Evolutionary conservation across 1,284 basidiomycete genomes (phyloP).

Genomic region (Crepidotus sp.): DNA sequence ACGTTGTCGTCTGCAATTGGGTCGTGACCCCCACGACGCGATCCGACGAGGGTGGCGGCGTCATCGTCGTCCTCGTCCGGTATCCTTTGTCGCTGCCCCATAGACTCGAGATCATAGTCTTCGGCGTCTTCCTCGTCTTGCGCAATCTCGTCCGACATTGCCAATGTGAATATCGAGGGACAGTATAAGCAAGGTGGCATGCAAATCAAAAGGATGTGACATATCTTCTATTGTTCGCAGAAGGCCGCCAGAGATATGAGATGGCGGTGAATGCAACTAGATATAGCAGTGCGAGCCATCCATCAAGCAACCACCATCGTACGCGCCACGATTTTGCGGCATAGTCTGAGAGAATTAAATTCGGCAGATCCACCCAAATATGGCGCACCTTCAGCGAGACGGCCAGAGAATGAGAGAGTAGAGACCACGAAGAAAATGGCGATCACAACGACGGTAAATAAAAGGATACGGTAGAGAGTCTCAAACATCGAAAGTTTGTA

Average conservation of each 20-base stretch:
- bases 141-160: conserved; percentile 79
- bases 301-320: conserved; percentile 95
- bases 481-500: conserved; percentile 86
- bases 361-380: background rate
- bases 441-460: conserved; percentile 78
- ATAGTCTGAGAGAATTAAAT: conserved; percentile 52
- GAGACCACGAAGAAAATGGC: conserved; percentile 89
- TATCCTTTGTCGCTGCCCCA: conserved; percentile 44
- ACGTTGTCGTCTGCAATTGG: conserved; percentile 60
- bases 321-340: conserved; percentile 89
- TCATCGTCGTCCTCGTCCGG: conserved; percentile 60
- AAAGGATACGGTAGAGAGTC: conserved; percentile 79
- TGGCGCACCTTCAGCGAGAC: conserved; percentile 72
- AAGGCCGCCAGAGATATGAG: conserved; percentile 90
- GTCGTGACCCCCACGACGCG: conserved; percentile 37
- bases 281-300: conserved; percentile 87
- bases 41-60: conserved; percentile 57
- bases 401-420: conserved; percentile 83
- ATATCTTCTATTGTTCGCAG: conserved; percentile 85
- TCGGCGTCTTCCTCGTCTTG: conserved; percentile 90
- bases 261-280: conserved; percentile 75
- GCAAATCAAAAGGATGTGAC: conserved; percentile 23
- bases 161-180: conserved; percentile 43
- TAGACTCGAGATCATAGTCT: conserved; percentile 81
- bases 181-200: conserved; percentile 24